These are phyloP conservation scores for Metschnikowia drakensbergensis DNA, from an alignment of 805 yeast genomes.

Conservation along the genomic window DNA sequence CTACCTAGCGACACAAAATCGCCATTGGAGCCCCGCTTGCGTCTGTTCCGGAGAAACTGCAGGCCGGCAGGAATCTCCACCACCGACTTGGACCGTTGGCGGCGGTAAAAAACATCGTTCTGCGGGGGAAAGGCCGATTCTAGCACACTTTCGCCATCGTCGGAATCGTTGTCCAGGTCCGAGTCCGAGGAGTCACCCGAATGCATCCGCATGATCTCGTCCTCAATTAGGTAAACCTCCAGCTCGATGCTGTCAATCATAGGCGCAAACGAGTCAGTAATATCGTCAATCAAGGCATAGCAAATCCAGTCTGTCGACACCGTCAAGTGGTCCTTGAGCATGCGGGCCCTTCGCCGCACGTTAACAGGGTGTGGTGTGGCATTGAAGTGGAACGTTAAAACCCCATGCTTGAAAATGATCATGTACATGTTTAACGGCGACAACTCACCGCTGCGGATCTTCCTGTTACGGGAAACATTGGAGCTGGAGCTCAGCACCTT, in stretches of 20 bases:
- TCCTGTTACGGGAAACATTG: conserved; percentile 24
- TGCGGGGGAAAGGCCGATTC: conserved; percentile 17
- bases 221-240: conserved; percentile 93
- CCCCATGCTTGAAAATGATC: conserved; percentile 87
- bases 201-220: conserved; percentile 83
- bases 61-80: conserved; percentile 24
- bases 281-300: conserved; percentile 93
- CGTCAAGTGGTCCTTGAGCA: conserved; percentile 80
- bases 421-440: conserved; percentile 91
- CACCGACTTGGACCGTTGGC: conserved; percentile 37
- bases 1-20: conserved; percentile 15
- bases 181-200: conserved; percentile 53
- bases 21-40: conserved; percentile 13
- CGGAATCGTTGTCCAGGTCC: conserved; percentile 36
- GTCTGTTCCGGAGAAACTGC: conserved; percentile 9
- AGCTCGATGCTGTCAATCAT: conserved; percentile 91
- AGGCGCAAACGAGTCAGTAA: conserved; percentile 96
- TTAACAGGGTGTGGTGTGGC: conserved; percentile 96
- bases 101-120: conserved; percentile 28
- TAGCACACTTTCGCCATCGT: conserved; percentile 28
- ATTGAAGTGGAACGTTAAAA: conserved; percentile 87
- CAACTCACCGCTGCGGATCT: conserved; percentile 52
- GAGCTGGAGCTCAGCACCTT: conserved; percentile 12
- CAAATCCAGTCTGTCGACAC: conserved; percentile 97
- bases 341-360: conserved; percentile 87